Percentiles rank a stretch among this genome's conserved stretches.
Conservation (phyloP, 768 basidiomycete genomes). For the Cystofilobasidium bisporidii region DNA sequence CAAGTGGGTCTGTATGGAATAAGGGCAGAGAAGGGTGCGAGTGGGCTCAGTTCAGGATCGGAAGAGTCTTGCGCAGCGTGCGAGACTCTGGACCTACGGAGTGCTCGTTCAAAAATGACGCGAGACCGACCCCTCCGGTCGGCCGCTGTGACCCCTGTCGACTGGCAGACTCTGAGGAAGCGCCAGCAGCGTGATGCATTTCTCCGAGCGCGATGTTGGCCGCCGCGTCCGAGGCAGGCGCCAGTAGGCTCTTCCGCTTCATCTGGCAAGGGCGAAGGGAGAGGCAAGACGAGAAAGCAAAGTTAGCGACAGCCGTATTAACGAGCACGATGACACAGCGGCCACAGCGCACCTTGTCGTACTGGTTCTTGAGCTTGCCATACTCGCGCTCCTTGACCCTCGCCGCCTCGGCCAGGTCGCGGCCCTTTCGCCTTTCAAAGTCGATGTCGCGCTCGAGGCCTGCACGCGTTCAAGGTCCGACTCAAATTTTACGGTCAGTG, state of each 20-base stretch:
- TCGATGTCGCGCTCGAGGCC: slow-evolving; percentile 58
- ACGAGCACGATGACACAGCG: too few relatives aligned
- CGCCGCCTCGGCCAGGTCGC: slow-evolving; percentile 62
- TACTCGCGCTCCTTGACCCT: slow-evolving; percentile 78
- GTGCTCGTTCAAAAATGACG: background rate
- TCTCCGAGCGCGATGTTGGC: background rate
- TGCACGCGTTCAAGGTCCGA: background rate
- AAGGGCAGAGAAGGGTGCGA: too few relatives aligned
- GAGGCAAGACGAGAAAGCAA: background rate
- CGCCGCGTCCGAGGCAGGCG: background rate
- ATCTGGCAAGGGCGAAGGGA: background rate
- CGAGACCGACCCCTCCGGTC: background rate
- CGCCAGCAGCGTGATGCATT: too few relatives aligned
- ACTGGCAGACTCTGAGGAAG: background rate
- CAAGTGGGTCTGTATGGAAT: background rate
- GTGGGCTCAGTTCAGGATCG: too few relatives aligned
- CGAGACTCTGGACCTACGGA: background rate
- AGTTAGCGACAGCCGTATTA: too few relatives aligned
- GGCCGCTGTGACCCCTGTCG: background rate
- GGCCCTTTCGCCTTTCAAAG: slow-evolving; percentile 60
- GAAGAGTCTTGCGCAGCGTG: too few relatives aligned
- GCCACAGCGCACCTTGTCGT: slow-evolving; percentile 21
- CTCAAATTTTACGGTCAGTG: too few relatives aligned
- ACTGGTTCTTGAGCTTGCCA: slow-evolving; percentile 58
- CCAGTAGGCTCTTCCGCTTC: slow-evolving; percentile 10